Percentiles rank a stretch among this genome's conserved stretches.
phyloP scores from a whole-genome alignment of 1,139 yeast genomes.

The Saccharomyces hybrid region DNA sequence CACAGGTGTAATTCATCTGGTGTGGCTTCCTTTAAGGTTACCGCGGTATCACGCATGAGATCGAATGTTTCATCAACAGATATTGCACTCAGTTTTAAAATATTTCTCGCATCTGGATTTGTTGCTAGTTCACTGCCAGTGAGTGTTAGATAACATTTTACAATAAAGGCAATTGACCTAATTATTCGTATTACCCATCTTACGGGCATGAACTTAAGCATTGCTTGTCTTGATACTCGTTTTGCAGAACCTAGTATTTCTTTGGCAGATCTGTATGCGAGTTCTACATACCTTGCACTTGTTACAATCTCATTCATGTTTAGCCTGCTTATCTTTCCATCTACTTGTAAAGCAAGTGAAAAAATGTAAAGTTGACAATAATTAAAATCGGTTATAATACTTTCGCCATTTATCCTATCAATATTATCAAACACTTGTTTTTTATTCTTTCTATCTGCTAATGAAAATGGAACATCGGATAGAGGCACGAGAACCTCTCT shows the following conservation, averaged over 20 bases:
- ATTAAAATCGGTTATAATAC: constrained; percentile 72
- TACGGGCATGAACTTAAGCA: constrained; percentile 76
- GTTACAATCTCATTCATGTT: constrained; percentile 64
- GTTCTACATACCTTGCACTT: constrained; percentile 69
- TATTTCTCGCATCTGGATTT: constrained; percentile 29
- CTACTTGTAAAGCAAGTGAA: constrained; percentile 66
- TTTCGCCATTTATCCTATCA: constrained; percentile 53
- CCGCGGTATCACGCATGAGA: constrained; percentile 65
- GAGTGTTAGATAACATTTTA: constrained; percentile 69
- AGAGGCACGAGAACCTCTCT: constrained; percentile 44
- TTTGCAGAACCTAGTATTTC: constrained; percentile 68
- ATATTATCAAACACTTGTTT: constrained; percentile 34
- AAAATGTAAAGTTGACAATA: constrained; percentile 78
- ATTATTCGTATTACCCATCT: constrained; percentile 85
- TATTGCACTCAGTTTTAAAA: constrained; percentile 54
- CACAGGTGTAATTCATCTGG: constrained; percentile 87
- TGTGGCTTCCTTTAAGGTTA: constrained; percentile 69
- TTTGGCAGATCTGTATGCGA: constrained; percentile 79
- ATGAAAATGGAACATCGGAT: constrained; percentile 7
- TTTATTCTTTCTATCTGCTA: constrained; percentile 25
- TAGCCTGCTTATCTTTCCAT: constrained; percentile 32
- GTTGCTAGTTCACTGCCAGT: constrained; percentile 37
- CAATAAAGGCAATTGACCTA: constrained; percentile 85
- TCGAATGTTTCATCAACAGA: constrained; percentile 64
- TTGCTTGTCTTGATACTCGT: constrained; percentile 56